Conservation (phyloP, 208 protist species). For the Lotmaria passim region DNA sequence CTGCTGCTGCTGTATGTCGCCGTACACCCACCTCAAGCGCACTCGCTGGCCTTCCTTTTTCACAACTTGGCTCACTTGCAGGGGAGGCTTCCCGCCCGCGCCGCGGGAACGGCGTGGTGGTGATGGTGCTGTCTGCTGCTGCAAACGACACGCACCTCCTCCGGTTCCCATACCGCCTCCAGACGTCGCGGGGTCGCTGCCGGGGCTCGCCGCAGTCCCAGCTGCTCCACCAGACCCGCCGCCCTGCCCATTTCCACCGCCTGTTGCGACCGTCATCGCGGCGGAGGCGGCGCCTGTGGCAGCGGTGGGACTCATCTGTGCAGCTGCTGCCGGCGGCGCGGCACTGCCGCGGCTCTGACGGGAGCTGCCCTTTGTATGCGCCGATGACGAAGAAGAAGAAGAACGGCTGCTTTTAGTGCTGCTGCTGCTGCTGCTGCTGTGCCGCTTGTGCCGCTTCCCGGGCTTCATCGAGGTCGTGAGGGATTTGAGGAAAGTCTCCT, state of each 20-base stretch:
- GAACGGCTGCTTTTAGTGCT: constrained; percentile 33
- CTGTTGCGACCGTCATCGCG: neutral
- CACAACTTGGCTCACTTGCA: constrained; percentile 35
- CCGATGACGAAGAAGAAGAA: constrained; percentile 6
- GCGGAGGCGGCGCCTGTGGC: neutral
- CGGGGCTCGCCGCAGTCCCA: neutral
- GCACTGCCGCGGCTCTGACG: constrained; percentile 5
- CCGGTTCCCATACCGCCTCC: neutral
- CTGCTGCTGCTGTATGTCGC: constrained; percentile 14
- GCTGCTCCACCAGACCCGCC: neutral
- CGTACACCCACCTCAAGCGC: constrained; percentile 36
- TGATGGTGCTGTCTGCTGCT: constrained; percentile 20
- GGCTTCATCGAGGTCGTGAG: constrained; percentile 25
- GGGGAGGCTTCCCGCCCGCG: constrained; percentile 10
- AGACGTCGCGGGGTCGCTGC: neutral
- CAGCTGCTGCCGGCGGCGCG: neutral
- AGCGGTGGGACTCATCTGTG: neutral
- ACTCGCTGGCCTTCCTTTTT: constrained; percentile 34
- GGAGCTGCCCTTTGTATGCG: constrained; percentile 4
- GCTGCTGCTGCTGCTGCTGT: too few species aligned
- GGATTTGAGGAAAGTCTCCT: constrained; percentile 36
- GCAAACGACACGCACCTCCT: neutral
- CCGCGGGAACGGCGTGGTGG: constrained; percentile 14
- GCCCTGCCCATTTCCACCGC: neutral
- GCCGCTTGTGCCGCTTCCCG: constrained; percentile 23